These are phyloP conservation scores for Claviceps sp. DNA, from an alignment of 2,329 filamentous ascomycete genomes.

Conservation along the genomic window DNA sequence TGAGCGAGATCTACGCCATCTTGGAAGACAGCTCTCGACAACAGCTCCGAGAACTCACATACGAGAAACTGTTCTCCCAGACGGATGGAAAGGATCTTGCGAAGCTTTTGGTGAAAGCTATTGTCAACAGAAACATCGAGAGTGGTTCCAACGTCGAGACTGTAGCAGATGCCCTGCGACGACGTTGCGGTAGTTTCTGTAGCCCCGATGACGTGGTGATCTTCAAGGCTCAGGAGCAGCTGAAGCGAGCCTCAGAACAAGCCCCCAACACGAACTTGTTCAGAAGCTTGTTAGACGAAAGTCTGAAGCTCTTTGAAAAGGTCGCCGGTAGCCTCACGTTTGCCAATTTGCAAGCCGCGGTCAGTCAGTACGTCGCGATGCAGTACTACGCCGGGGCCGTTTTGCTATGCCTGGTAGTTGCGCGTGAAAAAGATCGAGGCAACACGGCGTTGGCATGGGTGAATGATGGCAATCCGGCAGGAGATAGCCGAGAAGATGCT, in stretches of 20 bases:
- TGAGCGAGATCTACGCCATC: conserved; percentile 72
- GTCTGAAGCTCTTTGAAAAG: conserved; percentile 73
- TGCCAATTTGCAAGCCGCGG: conserved; percentile 65
- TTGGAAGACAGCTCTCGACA: conserved; percentile 58
- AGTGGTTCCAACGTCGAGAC: conserved; percentile 96
- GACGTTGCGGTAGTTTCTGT: conserved; percentile 93
- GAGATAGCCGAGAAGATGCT: conserved; percentile 53
- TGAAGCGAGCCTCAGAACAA: conserved; percentile 77
- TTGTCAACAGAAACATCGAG: conserved; percentile 94
- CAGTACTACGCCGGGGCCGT: conserved; percentile 93
- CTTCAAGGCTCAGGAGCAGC: conserved; percentile 93
- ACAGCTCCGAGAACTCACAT: conserved; percentile 65
- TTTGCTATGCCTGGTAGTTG: conserved; percentile 71
- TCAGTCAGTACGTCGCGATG: conserved; percentile 65
- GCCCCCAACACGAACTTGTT: conserved; percentile 61
- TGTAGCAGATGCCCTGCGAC: conserved; percentile 82
- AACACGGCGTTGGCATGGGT: conserved; percentile 79
- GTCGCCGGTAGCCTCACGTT: conserved; percentile 73
- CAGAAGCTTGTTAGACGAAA: conserved; percentile 74
- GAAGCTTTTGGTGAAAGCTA: conserved; percentile 89
- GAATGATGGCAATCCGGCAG: conserved; percentile 61
- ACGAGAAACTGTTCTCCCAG: conserved; percentile 74
- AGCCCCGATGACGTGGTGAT: conserved; percentile 94
- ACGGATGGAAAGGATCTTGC: conserved; percentile 73
- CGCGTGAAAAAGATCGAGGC: conserved; percentile 71